phyloP scores from a whole-genome alignment of 2,329 filamentous ascomycete genomes.

The Achaetomium macrosporum region DNA sequence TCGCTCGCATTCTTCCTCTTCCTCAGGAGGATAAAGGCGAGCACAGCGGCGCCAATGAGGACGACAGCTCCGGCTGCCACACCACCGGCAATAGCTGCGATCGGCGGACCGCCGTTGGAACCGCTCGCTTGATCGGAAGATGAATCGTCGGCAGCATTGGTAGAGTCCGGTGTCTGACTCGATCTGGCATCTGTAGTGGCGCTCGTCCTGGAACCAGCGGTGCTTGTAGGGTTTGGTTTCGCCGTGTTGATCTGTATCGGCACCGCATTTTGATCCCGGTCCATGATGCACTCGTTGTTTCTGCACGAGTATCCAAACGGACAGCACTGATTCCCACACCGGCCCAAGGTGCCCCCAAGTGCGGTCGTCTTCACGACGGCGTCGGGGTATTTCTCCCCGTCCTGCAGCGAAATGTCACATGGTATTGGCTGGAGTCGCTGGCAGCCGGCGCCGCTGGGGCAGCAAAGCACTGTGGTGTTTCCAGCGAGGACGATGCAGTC shows the following conservation, averaged over 20 bases:
- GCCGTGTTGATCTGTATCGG: slow-evolving; percentile 23
- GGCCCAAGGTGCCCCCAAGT: slow-evolving; percentile 48
- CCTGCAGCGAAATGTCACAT: slow-evolving; percentile 58
- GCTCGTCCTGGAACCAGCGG: slow-evolving; percentile 13
- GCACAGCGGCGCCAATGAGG: slow-evolving; percentile 35
- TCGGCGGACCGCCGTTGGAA: slow-evolving; percentile 28
- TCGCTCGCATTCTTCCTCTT: slow-evolving; percentile 25
- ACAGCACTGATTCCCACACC: slow-evolving; percentile 60
- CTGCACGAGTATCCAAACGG: slow-evolving; percentile 65
- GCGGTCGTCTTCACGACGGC: slow-evolving; percentile 62
- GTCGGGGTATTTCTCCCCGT: slow-evolving; percentile 49
- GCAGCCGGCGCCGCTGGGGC: slow-evolving; percentile 55
- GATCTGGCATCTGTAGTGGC: slow-evolving; percentile 20
- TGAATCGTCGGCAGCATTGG: not conserved
- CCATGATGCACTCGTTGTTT: slow-evolving; percentile 44
- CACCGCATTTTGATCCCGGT: slow-evolving; percentile 44
- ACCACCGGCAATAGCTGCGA: slow-evolving; percentile 43
- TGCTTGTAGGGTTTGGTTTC: slow-evolving; percentile 21
- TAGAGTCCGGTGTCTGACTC: slow-evolving; percentile 16
- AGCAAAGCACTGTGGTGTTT: slow-evolving; percentile 65
- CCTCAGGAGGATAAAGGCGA: slow-evolving; percentile 36
- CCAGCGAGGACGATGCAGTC: slow-evolving; percentile 57
- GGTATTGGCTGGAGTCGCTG: slow-evolving; percentile 55
- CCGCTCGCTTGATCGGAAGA: slow-evolving; percentile 1
- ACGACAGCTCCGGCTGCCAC: slow-evolving; percentile 42